Evolutionary conservation across 2,329 filamentous ascomycete species (phyloP).

Genomic region (Ceratocystiopsis minuta): DNA sequence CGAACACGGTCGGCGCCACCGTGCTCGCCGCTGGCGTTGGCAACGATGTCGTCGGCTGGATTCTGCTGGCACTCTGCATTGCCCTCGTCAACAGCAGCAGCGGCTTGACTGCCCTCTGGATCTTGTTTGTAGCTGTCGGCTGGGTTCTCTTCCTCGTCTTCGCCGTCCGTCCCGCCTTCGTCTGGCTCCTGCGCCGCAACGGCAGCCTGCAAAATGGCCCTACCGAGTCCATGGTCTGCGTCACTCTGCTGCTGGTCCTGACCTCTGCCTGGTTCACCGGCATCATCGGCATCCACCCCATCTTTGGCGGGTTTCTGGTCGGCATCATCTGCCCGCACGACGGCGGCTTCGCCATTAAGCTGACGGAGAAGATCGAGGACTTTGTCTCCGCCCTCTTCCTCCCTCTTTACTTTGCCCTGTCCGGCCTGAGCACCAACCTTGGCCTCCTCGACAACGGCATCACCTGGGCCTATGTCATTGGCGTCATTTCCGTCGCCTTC

Average conservation of each 20-base stretch:
- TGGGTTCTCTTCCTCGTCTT: conserved; percentile 63
- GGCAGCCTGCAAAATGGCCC: conserved; percentile 76
- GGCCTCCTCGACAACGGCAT: conserved; percentile 66
- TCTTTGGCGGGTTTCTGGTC: conserved; percentile 83
- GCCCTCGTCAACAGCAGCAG: conserved; percentile 76
- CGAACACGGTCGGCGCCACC: conserved; percentile 70
- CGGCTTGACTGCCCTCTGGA: conserved; percentile 69
- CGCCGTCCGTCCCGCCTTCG: conserved; percentile 53
- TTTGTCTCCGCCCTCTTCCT: conserved; percentile 67
- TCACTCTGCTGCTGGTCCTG: conserved; percentile 66
- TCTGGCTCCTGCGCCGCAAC: conserved; percentile 54
- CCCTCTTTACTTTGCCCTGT: conserved; percentile 84
- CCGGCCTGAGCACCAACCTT: conserved; percentile 73
- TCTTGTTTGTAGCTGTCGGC: conserved; percentile 56
- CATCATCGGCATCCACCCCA: conserved; percentile 82
- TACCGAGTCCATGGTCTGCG: conserved; percentile 63
- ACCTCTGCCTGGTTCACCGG: conserved; percentile 69
- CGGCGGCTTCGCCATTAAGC: conserved; percentile 73
- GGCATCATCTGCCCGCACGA: conserved; percentile 83
- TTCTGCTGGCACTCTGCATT: conserved; percentile 81
- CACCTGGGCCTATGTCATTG: conserved; percentile 81
- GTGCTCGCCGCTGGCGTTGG: conserved; percentile 80
- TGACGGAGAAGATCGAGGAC: conserved; percentile 91
- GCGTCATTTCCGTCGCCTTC: conserved; percentile 66
- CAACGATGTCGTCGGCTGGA: conserved; percentile 85